phyloP scores from a whole-genome alignment of 1,284 basidiomycete genomes.

The Caloboletus firmus region DNA sequence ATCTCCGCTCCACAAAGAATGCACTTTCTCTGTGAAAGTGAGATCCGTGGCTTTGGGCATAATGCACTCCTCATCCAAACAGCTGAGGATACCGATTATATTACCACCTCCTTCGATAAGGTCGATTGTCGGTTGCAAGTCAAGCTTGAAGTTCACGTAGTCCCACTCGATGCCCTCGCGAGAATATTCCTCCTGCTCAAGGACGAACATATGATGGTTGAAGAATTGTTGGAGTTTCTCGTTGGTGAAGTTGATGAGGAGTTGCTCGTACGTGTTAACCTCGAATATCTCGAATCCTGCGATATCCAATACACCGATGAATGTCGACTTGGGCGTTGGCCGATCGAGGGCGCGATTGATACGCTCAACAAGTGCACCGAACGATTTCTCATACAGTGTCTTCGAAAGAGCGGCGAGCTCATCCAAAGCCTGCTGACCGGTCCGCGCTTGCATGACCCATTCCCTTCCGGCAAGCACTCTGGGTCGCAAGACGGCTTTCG shows the following conservation, averaged over 20 bases:
- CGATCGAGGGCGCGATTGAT: constrained; percentile 95
- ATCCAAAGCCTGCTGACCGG: constrained; percentile 89
- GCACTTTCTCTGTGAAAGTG: constrained; percentile 94
- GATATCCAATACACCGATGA: constrained; percentile 99
- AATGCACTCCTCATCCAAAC: constrained; percentile 98
- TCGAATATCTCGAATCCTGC: constrained; percentile 98
- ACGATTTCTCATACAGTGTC: constrained; percentile 97
- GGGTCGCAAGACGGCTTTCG: constrained; percentile 83
- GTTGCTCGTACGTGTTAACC: constrained; percentile 92
- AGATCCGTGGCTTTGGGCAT: constrained; percentile 98
- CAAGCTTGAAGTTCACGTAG: constrained; percentile 97
- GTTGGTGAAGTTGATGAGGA: constrained; percentile 99
- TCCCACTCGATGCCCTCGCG: constrained; percentile 98
- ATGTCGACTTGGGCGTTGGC: constrained; percentile 89
- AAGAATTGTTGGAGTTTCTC: constrained; percentile 97
- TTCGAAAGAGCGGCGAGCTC: constrained; percentile 94
- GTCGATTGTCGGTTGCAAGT: constrained; percentile 98
- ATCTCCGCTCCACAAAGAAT: constrained; percentile 66
- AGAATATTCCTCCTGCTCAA: constrained; percentile 98
- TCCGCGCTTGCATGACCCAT: constrained; percentile 94
- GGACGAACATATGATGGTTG: constrained; percentile 99
- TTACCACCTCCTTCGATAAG: constrained; percentile 82
- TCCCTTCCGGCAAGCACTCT: constrained; percentile 93
- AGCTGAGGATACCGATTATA: constrained; percentile 88
- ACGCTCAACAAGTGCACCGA: constrained; percentile 90